Evolutionary conservation across 768 basidiomycete species (phyloP), one percentile per base, ranked within the genome.

Genomic region (Artomyces pyxidatus): DNA sequence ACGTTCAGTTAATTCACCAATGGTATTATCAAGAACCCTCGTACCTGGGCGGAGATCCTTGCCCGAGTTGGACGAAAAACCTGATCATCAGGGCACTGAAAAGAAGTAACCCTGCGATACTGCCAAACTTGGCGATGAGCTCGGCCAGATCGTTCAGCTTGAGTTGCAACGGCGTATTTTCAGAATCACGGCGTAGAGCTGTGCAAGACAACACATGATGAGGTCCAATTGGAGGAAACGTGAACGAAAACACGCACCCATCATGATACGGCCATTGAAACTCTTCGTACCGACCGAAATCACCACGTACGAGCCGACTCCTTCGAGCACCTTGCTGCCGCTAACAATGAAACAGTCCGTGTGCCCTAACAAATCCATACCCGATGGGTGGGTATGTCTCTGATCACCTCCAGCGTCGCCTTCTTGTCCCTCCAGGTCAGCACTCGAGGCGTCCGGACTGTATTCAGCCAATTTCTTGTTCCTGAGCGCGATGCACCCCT

Each of bases 221-320:
- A n/a, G n/a, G n/a, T n/a, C n/a, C n/a, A n/a, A n/a, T n/a, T n/a
- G n/a, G n/a, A n/a, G n/a, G n/a, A n/a, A n/a, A n/a, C n/a, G 16
- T 14, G 21, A n/a, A 22, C 48, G 37, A 51, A 17, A 39, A 4
- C 16, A 69, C 84, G 29, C 60, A 95, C 92, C 87, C 84, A 95
- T 95, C 89, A 98, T 92, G 59, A 97, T 93, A 39, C 92, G 80
- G 35, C 96, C 96, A 62, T 97, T 92, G 68, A 97, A 98, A 57
- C 86, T 90, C 68, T 85, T 88, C 11, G 79, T 80, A 10, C 96
- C 96, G 42, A 98, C 91, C 2, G 91, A 83, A 44, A 96, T 86
- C 44, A 97, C 81, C 42, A 99, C 83, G 59, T 98, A 99, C 50
- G 72, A 76, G 23, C 96, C 96, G 39, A 95, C 85, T 37, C 96